Evolutionary conservation across 1,139 yeast species (phyloP).

Genomic region (Meyerozyma guilliermondii): DNA sequence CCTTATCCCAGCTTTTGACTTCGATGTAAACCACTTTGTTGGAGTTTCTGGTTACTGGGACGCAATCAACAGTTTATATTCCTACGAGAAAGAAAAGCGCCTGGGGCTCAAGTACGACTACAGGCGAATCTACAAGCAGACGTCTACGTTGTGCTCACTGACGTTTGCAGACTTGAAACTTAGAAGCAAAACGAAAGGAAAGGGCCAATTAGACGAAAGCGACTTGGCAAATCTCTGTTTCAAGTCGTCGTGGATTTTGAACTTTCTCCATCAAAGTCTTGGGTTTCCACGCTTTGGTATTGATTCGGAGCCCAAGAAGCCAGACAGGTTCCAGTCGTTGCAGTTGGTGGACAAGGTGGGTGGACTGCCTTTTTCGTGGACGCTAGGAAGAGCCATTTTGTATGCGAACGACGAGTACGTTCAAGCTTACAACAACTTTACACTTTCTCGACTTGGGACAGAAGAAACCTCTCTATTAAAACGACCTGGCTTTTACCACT

Average conservation of each 20-base stretch:
- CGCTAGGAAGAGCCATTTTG: slow-evolving; percentile 72
- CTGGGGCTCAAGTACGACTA: slow-evolving; percentile 25
- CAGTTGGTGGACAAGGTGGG: slow-evolving; percentile 59
- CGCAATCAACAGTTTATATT: slow-evolving; percentile 47
- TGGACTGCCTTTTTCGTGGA: slow-evolving; percentile 75
- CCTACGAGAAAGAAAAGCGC: slow-evolving; percentile 16
- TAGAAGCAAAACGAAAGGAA: slow-evolving; percentile 26
- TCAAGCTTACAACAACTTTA: slow-evolving; percentile 31
- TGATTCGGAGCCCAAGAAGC: slow-evolving; percentile 25
- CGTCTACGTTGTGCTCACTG: slow-evolving; percentile 42
- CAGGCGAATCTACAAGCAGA: slow-evolving; percentile 35
- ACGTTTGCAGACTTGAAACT: slow-evolving; percentile 35
- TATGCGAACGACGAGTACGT: slow-evolving; percentile 48
- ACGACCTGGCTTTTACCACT: slow-evolving; percentile 41
- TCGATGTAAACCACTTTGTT: slow-evolving; percentile 60
- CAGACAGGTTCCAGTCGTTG: slow-evolving; percentile 40
- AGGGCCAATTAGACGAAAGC: slow-evolving; percentile 23
- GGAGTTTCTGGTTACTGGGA: slow-evolving; percentile 88
- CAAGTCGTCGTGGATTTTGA: slow-evolving; percentile 61
- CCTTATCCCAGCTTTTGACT: slow-evolving; percentile 62
- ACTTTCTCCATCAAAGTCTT: slow-evolving; percentile 67
- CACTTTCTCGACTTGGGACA: slow-evolving; percentile 17
- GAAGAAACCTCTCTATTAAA: slow-evolving; percentile 1
- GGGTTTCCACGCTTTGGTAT: slow-evolving; percentile 61
- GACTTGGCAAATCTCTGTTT: slow-evolving; percentile 20